Evolutionary conservation across 768 basidiomycete species (phyloP).

Genomic region (Cantharellus anzutake): DNA sequence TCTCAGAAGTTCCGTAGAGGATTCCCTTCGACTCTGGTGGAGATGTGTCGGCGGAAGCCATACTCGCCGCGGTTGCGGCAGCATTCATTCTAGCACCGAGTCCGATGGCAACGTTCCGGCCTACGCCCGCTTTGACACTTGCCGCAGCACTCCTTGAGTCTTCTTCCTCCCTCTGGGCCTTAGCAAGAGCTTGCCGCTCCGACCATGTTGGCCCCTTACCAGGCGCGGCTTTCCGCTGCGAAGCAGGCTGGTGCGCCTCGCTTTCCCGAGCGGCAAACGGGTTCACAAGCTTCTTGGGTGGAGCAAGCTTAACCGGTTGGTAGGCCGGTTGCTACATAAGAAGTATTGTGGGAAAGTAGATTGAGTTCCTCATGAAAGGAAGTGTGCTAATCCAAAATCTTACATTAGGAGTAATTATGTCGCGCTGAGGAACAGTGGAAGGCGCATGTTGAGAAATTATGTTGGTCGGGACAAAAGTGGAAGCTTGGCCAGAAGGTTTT

Average conservation of each 20-base stretch:
- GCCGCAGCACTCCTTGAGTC: conserved; percentile 42
- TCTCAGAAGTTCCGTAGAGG: conserved; percentile 7
- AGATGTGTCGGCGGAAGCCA: neutral
- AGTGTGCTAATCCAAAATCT: conserved; percentile 8
- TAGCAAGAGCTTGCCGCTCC: conserved; percentile 80
- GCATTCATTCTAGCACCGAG: conserved; percentile 21
- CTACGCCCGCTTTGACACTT: conserved; percentile 11
- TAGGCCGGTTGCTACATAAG: conserved; percentile 51
- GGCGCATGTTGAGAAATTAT: conserved; percentile 19
- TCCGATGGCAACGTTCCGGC: conserved; percentile 16
- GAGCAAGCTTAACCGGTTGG: conserved; percentile 65
- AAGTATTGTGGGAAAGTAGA: neutral
- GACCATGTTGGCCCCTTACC: conserved; percentile 57
- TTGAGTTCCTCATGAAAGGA: neutral
- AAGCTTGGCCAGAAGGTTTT: neutral
- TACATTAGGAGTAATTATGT: conserved; percentile 63
- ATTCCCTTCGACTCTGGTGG: no score
- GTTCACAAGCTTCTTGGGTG: conserved; percentile 77
- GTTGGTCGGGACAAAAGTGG: neutral
- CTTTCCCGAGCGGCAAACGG: conserved; percentile 43
- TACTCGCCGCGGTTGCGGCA: conserved; percentile 11
- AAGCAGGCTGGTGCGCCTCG: conserved; percentile 20
- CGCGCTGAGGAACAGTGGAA: conserved; percentile 33
- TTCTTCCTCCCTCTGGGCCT: conserved; percentile 70
- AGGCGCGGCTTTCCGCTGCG: conserved; percentile 10